phyloP scores from a whole-genome alignment of 192 early-diverging fungal genomes.

The Coemansia sp. region DNA sequence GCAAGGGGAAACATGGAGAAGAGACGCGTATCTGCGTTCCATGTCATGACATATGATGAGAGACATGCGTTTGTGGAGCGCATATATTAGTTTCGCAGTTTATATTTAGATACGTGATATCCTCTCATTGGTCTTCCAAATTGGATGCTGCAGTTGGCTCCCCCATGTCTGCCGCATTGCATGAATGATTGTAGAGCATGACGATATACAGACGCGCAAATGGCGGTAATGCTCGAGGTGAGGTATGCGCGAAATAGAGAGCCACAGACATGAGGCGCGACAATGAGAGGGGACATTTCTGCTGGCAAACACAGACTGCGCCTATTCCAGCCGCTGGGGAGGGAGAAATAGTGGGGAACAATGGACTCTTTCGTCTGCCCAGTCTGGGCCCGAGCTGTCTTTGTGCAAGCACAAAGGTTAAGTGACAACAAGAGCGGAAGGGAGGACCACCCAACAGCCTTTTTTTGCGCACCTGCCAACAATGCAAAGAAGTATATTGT shows the following conservation, averaged over 20 bases:
- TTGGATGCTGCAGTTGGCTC: not conserved
- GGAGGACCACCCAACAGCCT: not conserved
- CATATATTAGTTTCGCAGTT: not conserved
- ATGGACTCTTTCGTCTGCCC: not conserved
- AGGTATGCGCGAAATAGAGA: not conserved
- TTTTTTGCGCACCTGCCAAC: not conserved
- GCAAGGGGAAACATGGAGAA: not conserved
- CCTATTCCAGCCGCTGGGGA: not conserved
- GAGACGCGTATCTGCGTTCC: not conserved
- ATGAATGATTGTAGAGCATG: slow-evolving; percentile 1
- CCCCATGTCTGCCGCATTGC: slow-evolving; percentile 2
- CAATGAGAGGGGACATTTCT: not conserved
- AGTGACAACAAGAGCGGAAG: not conserved
- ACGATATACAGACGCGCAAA: not conserved
- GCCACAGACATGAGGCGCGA: not conserved
- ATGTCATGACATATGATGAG: not conserved
- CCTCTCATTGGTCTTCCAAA: not conserved
- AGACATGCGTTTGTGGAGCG: not conserved
- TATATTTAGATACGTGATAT: not conserved
- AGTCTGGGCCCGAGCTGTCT: not conserved
- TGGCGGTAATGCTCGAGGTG: not conserved
- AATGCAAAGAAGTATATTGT: no score
- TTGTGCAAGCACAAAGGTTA: not conserved
- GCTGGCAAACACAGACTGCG: not conserved
- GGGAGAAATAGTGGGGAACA: slow-evolving; percentile 4